Percentiles rank a stretch among this genome's conserved stretches.
phyloP scores from a whole-genome alignment of 257 asterid genomes.

The Ocimum tenuiflorum region DNA sequence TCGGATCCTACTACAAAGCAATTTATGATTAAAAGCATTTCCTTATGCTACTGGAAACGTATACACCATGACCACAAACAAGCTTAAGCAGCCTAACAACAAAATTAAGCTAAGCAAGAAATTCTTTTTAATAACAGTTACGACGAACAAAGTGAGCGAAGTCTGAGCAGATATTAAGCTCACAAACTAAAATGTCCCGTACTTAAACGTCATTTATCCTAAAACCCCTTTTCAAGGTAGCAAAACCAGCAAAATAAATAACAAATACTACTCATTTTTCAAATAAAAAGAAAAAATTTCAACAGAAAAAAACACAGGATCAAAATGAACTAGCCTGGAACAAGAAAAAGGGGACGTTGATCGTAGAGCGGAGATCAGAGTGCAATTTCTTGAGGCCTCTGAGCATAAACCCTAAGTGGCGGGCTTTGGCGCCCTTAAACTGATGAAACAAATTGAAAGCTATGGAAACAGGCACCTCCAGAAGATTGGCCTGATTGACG shows the following conservation, averaged over 20 bases:
- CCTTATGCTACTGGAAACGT: neutral
- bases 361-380: constrained; percentile 33
- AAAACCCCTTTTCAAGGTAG: neutral
- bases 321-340: constrained; percentile 47
- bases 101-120: neutral
- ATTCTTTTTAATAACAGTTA: neutral
- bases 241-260: neutral
- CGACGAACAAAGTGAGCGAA: neutral
- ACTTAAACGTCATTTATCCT: neutral
- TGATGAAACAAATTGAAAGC: constrained; percentile 78
- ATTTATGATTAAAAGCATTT: neutral
- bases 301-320: neutral
- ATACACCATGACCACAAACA: neutral
- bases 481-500: constrained; percentile 63
- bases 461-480: constrained; percentile 66
- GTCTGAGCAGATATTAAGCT: neutral
- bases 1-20: neutral
- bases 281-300: neutral
- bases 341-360: constrained; percentile 61
- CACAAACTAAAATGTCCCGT: neutral
- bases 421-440: constrained; percentile 88
- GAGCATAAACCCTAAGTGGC: constrained; percentile 93
- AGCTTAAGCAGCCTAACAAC: neutral
- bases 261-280: neutral
- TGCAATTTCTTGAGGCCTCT: constrained; percentile 67